phyloP scores from a whole-genome alignment of 163 green algal species.

The Scenedesmus sp. region DNA sequence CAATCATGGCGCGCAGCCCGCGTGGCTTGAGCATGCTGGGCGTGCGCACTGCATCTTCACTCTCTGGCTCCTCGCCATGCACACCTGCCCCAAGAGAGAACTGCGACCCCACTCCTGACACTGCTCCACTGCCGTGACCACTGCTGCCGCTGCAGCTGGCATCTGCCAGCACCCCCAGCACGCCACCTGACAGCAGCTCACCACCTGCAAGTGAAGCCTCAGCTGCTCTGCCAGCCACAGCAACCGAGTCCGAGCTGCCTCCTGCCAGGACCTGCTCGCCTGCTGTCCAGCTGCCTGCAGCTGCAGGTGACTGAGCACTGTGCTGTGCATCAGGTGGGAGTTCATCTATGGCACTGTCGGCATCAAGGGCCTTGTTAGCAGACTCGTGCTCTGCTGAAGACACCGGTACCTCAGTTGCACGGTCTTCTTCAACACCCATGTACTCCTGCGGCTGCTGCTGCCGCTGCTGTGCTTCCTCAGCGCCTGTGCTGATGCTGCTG shows the following conservation, averaged over 20 bases:
- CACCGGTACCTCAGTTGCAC: background rate
- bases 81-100: background rate
- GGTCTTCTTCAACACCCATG: background rate
- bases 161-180: background rate
- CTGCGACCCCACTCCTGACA: background rate
- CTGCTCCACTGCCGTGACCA: background rate
- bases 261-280: constrained; percentile 2
- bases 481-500: background rate
- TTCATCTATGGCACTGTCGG: background rate
- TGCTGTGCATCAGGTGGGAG: background rate
- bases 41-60: background rate
- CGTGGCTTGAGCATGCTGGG: background rate
- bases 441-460: background rate
- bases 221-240: background rate
- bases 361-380: background rate
- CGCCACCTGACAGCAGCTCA: background rate
- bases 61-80: background rate
- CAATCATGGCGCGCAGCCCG: background rate
- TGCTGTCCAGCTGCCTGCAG: background rate
- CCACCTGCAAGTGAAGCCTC: background rate
- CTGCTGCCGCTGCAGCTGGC: background rate
- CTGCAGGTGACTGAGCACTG: background rate
- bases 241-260: background rate
- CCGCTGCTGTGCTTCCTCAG: background rate
- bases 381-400: background rate